These are phyloP conservation scores for Penicillium sp. DNA, from an alignment of 2,329 filamentous ascomycete genomes.

Conservation along the genomic window DNA sequence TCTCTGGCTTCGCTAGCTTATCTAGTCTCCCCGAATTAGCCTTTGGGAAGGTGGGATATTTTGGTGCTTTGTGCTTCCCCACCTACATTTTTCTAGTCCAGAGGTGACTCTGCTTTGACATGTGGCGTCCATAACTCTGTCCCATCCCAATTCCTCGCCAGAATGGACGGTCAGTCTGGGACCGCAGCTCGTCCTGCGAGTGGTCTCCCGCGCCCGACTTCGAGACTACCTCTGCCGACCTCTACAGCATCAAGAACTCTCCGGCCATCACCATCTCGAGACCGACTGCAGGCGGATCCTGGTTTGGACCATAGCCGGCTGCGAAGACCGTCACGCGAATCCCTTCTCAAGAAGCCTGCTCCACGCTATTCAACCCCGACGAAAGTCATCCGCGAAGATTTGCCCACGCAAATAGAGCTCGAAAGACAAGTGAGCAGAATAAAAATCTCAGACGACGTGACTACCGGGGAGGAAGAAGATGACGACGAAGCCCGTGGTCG, in stretches of 20 bases:
- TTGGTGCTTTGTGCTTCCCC: conserved; percentile 2
- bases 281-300: conserved; percentile 44
- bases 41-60: conserved; percentile 4
- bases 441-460: conserved; percentile 17
- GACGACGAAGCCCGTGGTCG: conserved; percentile 25
- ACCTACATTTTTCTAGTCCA: conserved; percentile 3
- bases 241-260: conserved; percentile 41
- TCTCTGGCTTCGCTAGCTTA: too few species aligned
- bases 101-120: conserved; percentile 5
- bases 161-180: conserved; percentile 37
- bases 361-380: conserved; percentile 26
- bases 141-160: conserved; percentile 2
- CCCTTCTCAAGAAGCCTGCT: conserved; percentile 36
- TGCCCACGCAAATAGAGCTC: conserved; percentile 21
- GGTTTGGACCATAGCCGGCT: conserved; percentile 39
- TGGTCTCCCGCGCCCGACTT: conserved; percentile 50
- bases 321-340: conserved; percentile 40
- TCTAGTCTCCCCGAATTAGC: neutral
- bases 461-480: conserved; percentile 7
- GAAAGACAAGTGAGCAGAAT: conserved; percentile 19
- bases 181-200: conserved; percentile 30
- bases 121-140: conserved; percentile 2
- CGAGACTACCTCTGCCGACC: conserved; percentile 53
- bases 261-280: conserved; percentile 48
- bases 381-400: conserved; percentile 18